Evolutionary conservation across 1,284 basidiomycete genomes (phyloP).

Genomic region (Jaminaea rosea): DNA sequence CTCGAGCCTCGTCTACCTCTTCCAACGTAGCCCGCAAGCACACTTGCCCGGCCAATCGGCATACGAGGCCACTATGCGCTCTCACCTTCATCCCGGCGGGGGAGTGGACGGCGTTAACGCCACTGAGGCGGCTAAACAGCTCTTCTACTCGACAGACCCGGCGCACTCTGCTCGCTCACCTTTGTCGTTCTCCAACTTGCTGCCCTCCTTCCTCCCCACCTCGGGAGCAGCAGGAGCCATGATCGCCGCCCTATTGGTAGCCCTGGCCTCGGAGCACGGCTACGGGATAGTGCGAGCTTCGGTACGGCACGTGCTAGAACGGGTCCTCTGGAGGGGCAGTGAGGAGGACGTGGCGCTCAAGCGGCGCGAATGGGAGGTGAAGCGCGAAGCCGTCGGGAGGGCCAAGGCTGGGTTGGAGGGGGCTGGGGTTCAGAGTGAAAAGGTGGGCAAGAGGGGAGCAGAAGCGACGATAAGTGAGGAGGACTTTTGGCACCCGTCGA

Average conservation of each 20-base stretch:
- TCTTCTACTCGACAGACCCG: neutral
- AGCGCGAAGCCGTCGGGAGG: neutral
- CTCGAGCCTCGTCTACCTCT: conserved; percentile 32
- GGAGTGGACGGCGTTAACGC: neutral
- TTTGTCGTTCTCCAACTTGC: conserved; percentile 19
- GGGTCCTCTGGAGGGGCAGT: conserved; percentile 33
- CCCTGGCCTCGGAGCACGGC: conserved; percentile 36
- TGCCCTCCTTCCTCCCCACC: conserved; percentile 20
- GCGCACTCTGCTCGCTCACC: conserved; percentile 7
- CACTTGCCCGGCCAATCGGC: conserved; percentile 14
- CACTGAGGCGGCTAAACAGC: neutral
- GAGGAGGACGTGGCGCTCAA: conserved; percentile 31
- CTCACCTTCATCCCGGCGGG: conserved; percentile 14
- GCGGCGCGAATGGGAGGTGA: conserved; percentile 27
- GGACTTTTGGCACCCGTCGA: neutral
- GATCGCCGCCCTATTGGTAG: conserved; percentile 29
- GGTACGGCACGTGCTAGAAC: conserved; percentile 33
- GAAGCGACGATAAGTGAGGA: neutral
- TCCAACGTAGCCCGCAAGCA: conserved; percentile 20
- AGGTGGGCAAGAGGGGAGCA: neutral
- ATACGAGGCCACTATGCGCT: conserved; percentile 31
- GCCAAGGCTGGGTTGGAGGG: neutral
- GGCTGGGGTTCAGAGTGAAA: neutral
- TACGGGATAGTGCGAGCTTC: conserved; percentile 25
- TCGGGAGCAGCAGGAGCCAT: conserved; percentile 24